These are phyloP conservation scores for Gossypium australe DNA, from an alignment of 345 rosid species.

Conservation along the genomic window DNA sequence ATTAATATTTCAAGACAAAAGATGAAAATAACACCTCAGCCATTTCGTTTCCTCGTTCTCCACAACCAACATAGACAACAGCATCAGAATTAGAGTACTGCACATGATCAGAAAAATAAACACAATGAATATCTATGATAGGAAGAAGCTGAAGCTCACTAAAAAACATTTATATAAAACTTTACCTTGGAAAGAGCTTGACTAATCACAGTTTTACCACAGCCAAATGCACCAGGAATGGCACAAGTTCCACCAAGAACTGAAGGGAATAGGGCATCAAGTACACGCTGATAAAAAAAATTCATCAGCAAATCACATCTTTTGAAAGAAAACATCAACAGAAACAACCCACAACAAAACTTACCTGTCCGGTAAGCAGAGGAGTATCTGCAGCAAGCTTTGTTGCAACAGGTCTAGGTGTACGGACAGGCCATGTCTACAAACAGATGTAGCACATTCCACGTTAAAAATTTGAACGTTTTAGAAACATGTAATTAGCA, in stretches of 20 bases:
- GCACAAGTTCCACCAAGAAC: conserved; percentile 99
- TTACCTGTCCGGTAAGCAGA: conserved; percentile 92
- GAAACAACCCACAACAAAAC: neutral
- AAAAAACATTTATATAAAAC: neutral
- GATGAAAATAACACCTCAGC: conserved; percentile 59
- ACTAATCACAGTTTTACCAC: conserved; percentile 99
- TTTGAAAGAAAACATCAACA: neutral
- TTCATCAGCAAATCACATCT: conserved; percentile 19
- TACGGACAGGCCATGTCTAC: conserved; percentile 99
- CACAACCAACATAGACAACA: conserved; percentile 97
- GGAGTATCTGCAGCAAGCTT: conserved; percentile 99
- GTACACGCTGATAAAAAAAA: conserved; percentile 69
- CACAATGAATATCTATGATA: conserved; percentile 11
- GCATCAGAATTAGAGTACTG: conserved; percentile 98
- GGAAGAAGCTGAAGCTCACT: neutral
- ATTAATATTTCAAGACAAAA: neutral
- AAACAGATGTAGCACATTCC: conserved; percentile 16
- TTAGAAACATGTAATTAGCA: neutral
- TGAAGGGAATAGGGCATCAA: conserved; percentile 97
- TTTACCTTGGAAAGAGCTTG: conserved; percentile 98
- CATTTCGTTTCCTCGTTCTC: conserved; percentile 99
- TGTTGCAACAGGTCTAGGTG: conserved; percentile 97
- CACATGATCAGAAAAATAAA: conserved; percentile 22
- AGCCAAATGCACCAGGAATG: conserved; percentile 98
- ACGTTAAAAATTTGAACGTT: neutral